A percentile compares a stretch with the other conserved stretches of the same genome.
These are phyloP conservation scores for Phaeoacremonium minimum DNA, from an alignment of 2,329 filamentous ascomycete species.

Conservation along the genomic window DNA sequence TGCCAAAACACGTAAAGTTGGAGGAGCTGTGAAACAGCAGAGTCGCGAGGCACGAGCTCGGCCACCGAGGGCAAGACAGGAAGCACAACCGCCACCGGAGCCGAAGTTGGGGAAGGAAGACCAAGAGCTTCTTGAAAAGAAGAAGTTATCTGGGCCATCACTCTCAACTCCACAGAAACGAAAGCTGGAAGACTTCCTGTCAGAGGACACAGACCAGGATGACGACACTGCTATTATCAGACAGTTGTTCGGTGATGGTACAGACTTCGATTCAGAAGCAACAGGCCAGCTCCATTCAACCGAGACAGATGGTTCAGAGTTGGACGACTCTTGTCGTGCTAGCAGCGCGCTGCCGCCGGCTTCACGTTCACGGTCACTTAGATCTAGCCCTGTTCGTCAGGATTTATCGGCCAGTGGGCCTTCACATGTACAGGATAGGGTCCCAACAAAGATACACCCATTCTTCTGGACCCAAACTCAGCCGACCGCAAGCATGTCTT, in stretches of 20 bases:
- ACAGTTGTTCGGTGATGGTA: too few relatives aligned
- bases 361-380: too few relatives aligned
- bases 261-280: too few relatives aligned
- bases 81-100: slow-evolving; percentile 1
- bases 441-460: too few relatives aligned
- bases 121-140: slow-evolving; percentile 19
- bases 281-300: too few relatives aligned
- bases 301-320: too few relatives aligned
- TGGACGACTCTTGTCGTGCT: slow-evolving; percentile 7
- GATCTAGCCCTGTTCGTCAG: too few relatives aligned
- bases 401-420: too few relatives aligned
- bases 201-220: slow-evolving; percentile 11
- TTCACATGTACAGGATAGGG: too few relatives aligned
- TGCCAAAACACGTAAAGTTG: neutral
- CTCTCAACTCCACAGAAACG: slow-evolving; percentile 33
- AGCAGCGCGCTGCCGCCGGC: slow-evolving; percentile 6
- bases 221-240: neutral
- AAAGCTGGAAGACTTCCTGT: slow-evolving; percentile 18
- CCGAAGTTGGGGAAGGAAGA: slow-evolving; percentile 12
- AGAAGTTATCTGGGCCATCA: slow-evolving; percentile 26
- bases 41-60: slow-evolving; percentile 8
- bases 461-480: too few relatives aligned
- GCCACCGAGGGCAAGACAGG: slow-evolving; percentile 5
- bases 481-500: too few relatives aligned
- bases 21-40: neutral